phyloP scores from a whole-genome alignment of 257 asterid species.

The Solanum neorickii region DNA sequence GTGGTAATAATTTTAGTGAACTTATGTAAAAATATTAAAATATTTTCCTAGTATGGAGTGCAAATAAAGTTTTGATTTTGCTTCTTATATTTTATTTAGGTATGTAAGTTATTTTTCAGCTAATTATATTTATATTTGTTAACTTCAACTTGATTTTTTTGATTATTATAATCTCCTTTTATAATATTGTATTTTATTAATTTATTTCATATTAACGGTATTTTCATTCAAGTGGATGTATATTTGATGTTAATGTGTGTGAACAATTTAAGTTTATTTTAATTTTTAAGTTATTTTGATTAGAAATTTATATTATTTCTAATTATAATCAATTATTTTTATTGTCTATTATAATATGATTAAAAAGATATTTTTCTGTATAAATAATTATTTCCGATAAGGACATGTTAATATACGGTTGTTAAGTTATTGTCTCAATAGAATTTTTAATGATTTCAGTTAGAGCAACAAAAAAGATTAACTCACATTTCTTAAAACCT shows the following conservation, averaged over 20 bases:
- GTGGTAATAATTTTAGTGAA: no score
- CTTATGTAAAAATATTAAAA: no score
- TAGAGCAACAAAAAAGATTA: background rate
- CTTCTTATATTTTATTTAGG: background rate
- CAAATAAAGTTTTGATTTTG: no score
- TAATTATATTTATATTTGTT: no score
- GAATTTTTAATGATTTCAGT: background rate
- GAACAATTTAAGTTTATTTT: background rate
- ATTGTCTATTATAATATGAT: background rate
- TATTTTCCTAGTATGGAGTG: no score
- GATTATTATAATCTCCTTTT: background rate
- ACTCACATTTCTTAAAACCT: background rate
- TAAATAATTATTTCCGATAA: background rate
- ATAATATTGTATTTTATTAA: background rate
- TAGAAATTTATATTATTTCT: background rate
- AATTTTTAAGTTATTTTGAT: no score
- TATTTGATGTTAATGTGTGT: background rate
- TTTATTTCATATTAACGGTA: no score
- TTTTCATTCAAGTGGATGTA: no score
- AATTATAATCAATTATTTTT: no score
- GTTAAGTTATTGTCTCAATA: rapidly evolving
- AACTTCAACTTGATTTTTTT: background rate
- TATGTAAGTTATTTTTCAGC: background rate
- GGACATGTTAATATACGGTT: background rate
- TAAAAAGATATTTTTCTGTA: no score